phyloP scores from a whole-genome alignment of 148 eudicot species.

The Camellia japonica region DNA sequence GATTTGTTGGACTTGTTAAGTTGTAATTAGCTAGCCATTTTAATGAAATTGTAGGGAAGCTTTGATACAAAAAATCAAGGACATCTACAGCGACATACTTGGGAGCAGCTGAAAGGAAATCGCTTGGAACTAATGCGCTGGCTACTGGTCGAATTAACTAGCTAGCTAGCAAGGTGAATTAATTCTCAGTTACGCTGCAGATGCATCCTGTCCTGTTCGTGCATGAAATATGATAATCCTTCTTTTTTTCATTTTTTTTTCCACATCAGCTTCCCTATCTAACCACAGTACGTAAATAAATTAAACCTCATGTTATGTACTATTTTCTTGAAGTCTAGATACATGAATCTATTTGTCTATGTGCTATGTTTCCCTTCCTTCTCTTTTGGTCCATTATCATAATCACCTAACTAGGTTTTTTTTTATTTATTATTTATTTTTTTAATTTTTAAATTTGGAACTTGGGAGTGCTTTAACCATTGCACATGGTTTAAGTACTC shows the following conservation, averaged over 20 bases:
- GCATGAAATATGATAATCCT: slow-evolving; percentile 10
- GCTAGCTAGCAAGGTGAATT: slow-evolving; percentile 15
- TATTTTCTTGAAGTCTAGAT: background rate
- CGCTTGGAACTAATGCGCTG: background rate
- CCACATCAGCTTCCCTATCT: slow-evolving; percentile 13
- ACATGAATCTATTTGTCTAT: background rate
- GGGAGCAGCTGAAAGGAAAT: slow-evolving; percentile 51
- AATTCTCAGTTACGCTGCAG: slow-evolving; percentile 19
- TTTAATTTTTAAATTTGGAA: no score
- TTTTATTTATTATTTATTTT: no score
- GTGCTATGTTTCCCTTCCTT: background rate
- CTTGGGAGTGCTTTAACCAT: no score
- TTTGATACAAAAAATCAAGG: slow-evolving; percentile 62
- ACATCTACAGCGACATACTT: slow-evolving; percentile 58
- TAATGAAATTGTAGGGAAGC: slow-evolving; percentile 55
- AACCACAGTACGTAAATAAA: slow-evolving; percentile 2
- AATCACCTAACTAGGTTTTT: no score
- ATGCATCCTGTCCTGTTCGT: background rate
- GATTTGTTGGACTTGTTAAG: background rate
- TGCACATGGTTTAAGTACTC: no score
- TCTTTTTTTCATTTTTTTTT: slow-evolving; percentile 15
- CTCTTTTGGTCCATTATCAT: no score
- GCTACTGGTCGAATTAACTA: slow-evolving; percentile 9
- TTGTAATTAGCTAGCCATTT: background rate
- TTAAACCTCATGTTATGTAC: slow-evolving; percentile 27